phyloP scores from a whole-genome alignment of 768 basidiomycete genomes.

The Lactarius deliciosus region DNA sequence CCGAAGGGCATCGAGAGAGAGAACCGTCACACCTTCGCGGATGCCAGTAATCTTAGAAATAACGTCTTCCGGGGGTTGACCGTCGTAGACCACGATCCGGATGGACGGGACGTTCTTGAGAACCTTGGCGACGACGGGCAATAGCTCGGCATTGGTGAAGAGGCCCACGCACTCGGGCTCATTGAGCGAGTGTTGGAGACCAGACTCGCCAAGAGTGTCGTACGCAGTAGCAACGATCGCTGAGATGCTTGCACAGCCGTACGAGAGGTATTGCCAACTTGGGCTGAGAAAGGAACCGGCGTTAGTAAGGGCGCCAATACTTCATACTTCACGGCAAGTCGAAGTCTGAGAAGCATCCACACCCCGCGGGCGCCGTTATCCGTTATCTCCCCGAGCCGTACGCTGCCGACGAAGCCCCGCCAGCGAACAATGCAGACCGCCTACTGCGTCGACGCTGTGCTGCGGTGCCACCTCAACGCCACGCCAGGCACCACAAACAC shows the following conservation, averaged over 20 bases:
- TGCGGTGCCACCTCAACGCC: background rate
- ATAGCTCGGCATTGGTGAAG: constrained; percentile 91
- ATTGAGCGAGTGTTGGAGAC: constrained; percentile 87
- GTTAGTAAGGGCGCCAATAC: background rate
- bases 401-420: background rate
- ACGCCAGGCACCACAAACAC: too few species aligned
- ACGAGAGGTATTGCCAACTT: constrained; percentile 87
- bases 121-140: constrained; percentile 74
- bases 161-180: constrained; percentile 80
- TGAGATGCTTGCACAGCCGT: constrained; percentile 76
- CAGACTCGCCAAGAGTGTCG: constrained; percentile 88
- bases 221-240: constrained; percentile 92
- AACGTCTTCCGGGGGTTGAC: constrained; percentile 50
- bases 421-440: background rate
- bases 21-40: constrained; percentile 58
- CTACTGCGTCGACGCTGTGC: background rate
- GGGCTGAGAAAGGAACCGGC: constrained; percentile 42
- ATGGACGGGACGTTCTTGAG: constrained; percentile 71
- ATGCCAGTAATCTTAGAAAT: constrained; percentile 58
- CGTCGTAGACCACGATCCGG: constrained; percentile 84
- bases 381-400: background rate
- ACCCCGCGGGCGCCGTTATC: background rate
- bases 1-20: constrained; percentile 70
- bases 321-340: too few species aligned
- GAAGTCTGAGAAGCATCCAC: background rate